A percentile compares a stretch with the other conserved stretches of the same genome.
These are phyloP conservation scores for Cladosporium sp. DNA, from an alignment of 2,329 filamentous ascomycete species.

Conservation along the genomic window DNA sequence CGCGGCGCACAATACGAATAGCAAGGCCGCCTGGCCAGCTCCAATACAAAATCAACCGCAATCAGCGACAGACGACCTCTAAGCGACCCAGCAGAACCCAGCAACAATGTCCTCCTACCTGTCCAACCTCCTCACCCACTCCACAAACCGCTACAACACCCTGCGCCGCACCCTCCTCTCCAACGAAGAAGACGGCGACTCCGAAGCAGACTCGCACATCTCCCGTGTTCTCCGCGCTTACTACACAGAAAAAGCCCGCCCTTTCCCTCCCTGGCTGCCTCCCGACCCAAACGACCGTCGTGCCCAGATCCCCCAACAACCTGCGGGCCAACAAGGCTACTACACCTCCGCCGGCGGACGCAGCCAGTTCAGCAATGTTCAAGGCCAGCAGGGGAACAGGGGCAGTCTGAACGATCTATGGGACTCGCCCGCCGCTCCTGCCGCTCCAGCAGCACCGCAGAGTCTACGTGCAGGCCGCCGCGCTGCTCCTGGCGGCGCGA, in stretches of 20 bases:
- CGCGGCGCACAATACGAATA: not conserved
- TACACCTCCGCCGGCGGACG: slow-evolving; percentile 31
- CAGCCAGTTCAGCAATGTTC: slow-evolving; percentile 13
- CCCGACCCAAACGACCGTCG: slow-evolving; percentile 75
- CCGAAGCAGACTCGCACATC: slow-evolving; percentile 86
- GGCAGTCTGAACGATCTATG: slow-evolving; percentile 58
- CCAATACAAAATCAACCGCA: not conserved
- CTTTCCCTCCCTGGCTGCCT: slow-evolving; percentile 82
- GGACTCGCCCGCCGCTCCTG: slow-evolving; percentile 40
- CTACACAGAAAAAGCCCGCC: slow-evolving; percentile 81
- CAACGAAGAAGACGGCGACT: slow-evolving; percentile 51
- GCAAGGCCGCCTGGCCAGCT: not conserved
- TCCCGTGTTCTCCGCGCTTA: slow-evolving; percentile 89
- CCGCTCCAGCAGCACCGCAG: slow-evolving; percentile 39
- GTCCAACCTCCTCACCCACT: slow-evolving; percentile 62
- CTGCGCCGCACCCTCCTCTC: slow-evolving; percentile 65
- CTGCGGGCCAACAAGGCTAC: slow-evolving; percentile 26
- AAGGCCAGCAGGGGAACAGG: slow-evolving; percentile 32
- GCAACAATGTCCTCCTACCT: slow-evolving; percentile 72
- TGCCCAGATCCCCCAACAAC: slow-evolving; percentile 35
- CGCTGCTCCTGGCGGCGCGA: slow-evolving; percentile 15
- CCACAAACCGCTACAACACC: slow-evolving; percentile 54
- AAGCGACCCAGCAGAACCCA: not conserved
- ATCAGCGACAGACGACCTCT: not conserved
- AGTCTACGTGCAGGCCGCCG: slow-evolving; percentile 35